Base-by-base conservation (phyloP, 2,329 filamentous ascomycete species). In the Verticillium longisporum region DNA sequence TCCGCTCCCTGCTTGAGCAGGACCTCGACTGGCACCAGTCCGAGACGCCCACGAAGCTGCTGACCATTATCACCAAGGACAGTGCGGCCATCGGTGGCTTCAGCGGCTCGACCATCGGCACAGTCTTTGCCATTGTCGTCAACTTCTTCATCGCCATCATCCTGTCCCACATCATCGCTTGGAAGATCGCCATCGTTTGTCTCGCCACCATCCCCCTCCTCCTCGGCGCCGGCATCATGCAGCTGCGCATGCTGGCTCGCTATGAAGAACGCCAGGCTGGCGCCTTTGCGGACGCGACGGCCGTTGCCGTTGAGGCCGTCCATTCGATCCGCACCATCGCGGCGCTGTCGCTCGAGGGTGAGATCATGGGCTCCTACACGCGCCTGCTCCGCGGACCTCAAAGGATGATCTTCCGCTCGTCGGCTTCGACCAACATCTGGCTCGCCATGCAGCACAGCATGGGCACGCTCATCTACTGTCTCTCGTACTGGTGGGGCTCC, bases 401-500 rank as follows among this genome's bases (percentile, higher is more conserved):
- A 41, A 73, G 62, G 56, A 60, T 64, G 13, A 65, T 65, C 60
- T 61, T 66, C 10, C 60, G 57, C 26, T 58, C 62, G 14, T 70
- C 68, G 15, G 64, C 69, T 67, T 65, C 71, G 11, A 75, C 75
- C 2, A 81, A 77, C 63, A 66, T 82, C 7, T 80, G 77, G 73
- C 72, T 80, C 37, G 80, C 80, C 0, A 74, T 81, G 33, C 74
- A 79, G 7, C 80, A 80, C 64, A 77, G 75, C 56, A 71, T 78
- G 14, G 80, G 82, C 26, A 85, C 83, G 64, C 79, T 85, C 56
- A 79, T 87, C 7, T 86, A 88, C 66, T 83, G 85, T 0, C 76
- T 89, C 34, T 85, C 85, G 0, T 88, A 88, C 69, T 89, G 86
- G 84, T 89, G 86, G 85, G 86, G 86, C 13, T 76, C 84, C 0